phyloP scores from a whole-genome alignment of 2,329 filamentous ascomycete species.

The Alternaria metachromatica region DNA sequence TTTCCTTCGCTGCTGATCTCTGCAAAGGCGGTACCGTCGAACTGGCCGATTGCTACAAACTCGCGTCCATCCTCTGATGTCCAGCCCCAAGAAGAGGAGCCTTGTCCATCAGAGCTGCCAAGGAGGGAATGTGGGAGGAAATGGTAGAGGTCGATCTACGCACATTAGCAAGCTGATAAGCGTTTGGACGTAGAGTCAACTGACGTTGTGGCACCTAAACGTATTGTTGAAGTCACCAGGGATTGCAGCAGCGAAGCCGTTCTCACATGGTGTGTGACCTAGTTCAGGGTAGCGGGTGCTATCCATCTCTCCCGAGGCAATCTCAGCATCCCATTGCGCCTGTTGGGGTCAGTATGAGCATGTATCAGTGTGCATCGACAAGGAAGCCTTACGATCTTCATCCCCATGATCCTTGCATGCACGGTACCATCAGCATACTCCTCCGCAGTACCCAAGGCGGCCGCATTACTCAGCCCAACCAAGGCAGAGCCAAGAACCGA shows the following conservation, averaged over 20 bases:
- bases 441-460: conserved; percentile 32
- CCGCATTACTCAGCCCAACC: conserved; percentile 27
- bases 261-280: conserved; percentile 36
- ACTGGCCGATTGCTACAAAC: conserved; percentile 60
- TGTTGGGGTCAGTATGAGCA: conserved; percentile 11
- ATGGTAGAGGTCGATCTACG: conserved; percentile 59
- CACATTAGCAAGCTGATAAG: conserved; percentile 8
- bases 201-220: conserved; percentile 46
- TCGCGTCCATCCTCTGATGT: conserved; percentile 58
- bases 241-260: conserved; percentile 44
- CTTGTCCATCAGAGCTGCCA: conserved; percentile 51
- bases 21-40: conserved; percentile 39
- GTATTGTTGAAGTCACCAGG: conserved; percentile 44
- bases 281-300: conserved; percentile 39
- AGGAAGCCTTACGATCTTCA: conserved; percentile 33
- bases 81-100: conserved; percentile 60
- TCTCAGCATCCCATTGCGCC: conserved; percentile 35
- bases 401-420: conserved; percentile 43
- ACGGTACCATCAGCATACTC: conserved; percentile 46
- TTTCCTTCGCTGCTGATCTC: conserved; percentile 55
- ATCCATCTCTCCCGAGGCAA: conserved; percentile 35
- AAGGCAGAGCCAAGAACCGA: conserved; percentile 23
- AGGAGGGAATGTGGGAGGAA: conserved; percentile 61
- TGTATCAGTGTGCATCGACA: not conserved
- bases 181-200: not conserved